Base-by-base conservation (phyloP, 495 filamentous ascomycete species). In the Hypomontagnella monticulosa region DNA sequence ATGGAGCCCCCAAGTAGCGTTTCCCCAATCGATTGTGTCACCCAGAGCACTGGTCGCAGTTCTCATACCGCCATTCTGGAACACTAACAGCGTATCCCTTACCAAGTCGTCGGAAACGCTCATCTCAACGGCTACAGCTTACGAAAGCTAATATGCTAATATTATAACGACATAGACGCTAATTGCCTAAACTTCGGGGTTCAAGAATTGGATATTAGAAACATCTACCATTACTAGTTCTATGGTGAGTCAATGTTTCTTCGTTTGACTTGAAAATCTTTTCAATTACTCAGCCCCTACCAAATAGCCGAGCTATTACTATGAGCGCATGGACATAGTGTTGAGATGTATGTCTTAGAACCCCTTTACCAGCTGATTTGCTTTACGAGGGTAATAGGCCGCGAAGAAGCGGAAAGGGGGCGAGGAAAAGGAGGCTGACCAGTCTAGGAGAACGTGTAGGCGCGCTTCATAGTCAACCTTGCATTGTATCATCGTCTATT, bases 11-110 rank as follows among this genome's bases (percentile, higher is more conserved):
- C 34, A 52, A 53, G 49, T 32, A 53, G 4, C 59, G 47, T 38
- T 50, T 38, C 56, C 50, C 66, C 60, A 64, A 69, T 64, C 60
- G 64, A 57, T 50, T 41, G 56, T 60, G 44, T 64, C 66, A 61
- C 66, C 23, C 66, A 54, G 9, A 52, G 56, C 36, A 43, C 8
- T 54, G 66, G 66, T 46, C 50, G 43, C 16, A 46, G 30, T 51
- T 56, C 49, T 60, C 34, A 54, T 62, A 36, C 65, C 65, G 19
- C 55, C 48, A 32, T 68, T 56, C 59, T 51, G 65, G 65, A 60
- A 63, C 65, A 59, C 48, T 52, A 63, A 36, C 37, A 59, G 33
- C 44, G 65, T 61, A 68, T 56, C 48, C 42, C 49, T 58, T 68
- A 47, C 65, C 59, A 52, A 50, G n/a, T 43, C 30, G 40, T 63